Base-by-base conservation (phyloP, 1,139 yeast species). In the Candida sanyaensis region DNA sequence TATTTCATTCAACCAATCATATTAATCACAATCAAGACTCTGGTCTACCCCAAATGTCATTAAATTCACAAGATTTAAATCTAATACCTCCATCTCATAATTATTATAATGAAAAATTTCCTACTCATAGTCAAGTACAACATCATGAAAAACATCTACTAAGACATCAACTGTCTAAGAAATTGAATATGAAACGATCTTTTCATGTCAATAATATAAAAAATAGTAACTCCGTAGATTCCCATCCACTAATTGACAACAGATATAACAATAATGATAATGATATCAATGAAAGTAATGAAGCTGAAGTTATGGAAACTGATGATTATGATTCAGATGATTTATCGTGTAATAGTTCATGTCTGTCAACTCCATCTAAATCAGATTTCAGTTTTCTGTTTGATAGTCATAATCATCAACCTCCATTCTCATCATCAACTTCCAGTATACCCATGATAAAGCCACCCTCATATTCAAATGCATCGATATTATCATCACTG, bases 321-420 rank as follows among this genome's bases (percentile, higher is more conserved):
- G 44, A 41, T 30, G 51, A 46, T 27, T 47, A 50, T 24, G 43
- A 34, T 30, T 46, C 46, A n/a, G 55, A 52, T 37, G 50, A 53
- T 4, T 9, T 41, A 1, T 52, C 55, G 1, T 43, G 44, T 24
- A 45, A 46, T 17, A 17, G 21, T 36, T 50, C 54, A n/a, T 33
- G 32, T 41, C 41, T 46, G 11, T 27, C 51, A 11, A 29, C 30
- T 6, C 39, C 27, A 8, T 32, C 39, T 13, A 29, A 29, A 12
- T n/a, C 32, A 12, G 12, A 32, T 24, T 32, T 32, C 5, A 32
- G 36, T 17, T 32, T 32, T 5, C 26, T 34, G 38, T 34, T 34
- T 34, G 38, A 34, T 23, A 21, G 8, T 21, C 13, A 17, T n/a
- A n/a, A n/a, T 27, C n/a, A 31, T 26, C 31, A 17, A 7, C 37